A percentile compares a stretch with the other conserved stretches of the same genome.
Conservation (phyloP, 148 eudicot species). For the Bassia scoparia region DNA sequence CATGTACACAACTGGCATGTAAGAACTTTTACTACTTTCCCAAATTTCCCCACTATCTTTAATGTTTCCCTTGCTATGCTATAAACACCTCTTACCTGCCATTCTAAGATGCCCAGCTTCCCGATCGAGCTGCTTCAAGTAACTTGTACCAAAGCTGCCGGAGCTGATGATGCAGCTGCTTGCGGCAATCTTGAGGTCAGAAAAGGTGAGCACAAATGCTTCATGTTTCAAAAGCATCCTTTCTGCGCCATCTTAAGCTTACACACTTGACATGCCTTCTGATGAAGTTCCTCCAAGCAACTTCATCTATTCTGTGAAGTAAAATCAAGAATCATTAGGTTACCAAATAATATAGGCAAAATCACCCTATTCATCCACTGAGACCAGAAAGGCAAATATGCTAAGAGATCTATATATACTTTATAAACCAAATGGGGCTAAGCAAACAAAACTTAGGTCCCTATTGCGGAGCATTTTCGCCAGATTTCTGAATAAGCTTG, state of each 20-base stretch:
- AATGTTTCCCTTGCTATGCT: neutral
- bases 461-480: neutral
- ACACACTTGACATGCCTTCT: slow-evolving; percentile 57
- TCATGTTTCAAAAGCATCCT: slow-evolving; percentile 81
- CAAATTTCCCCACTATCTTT: neutral
- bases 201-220: slow-evolving; percentile 62
- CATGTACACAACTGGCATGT: neutral
- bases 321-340: slow-evolving; percentile 10
- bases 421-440: neutral
- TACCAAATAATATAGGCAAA: neutral
- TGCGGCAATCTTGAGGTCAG: slow-evolving; percentile 67
- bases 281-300: slow-evolving; percentile 63
- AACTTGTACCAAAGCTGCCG: slow-evolving; percentile 73
- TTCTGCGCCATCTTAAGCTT: slow-evolving; percentile 66
- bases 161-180: slow-evolving; percentile 71
- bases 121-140: slow-evolving; percentile 79
- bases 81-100: slow-evolving; percentile 63
- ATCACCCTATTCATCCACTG: neutral
- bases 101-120: slow-evolving; percentile 96
- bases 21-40: neutral
- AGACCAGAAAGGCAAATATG: no score
- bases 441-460: neutral
- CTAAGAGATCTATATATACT: neutral
- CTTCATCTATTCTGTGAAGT: slow-evolving; percentile 77
- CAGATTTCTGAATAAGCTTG: neutral